These are phyloP conservation scores for Gossypium anomalum DNA, from an alignment of 345 rosid genomes.

Conservation along the genomic window DNA sequence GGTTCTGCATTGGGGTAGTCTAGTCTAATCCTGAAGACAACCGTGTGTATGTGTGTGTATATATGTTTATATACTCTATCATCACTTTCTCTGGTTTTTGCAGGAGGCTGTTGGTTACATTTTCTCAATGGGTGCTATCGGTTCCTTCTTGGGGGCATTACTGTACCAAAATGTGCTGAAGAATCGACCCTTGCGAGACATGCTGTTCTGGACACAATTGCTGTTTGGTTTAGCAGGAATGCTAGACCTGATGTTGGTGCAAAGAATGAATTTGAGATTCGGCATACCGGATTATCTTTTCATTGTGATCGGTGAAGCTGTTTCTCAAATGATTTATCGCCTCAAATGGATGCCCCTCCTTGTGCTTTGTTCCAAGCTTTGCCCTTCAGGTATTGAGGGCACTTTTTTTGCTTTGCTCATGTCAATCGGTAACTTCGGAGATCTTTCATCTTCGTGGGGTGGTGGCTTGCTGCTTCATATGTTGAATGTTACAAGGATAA, in stretches of 20 bases:
- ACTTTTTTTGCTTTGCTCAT: conserved; percentile 90
- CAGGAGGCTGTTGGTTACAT: conserved; percentile 90
- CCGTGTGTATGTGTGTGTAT: not conserved
- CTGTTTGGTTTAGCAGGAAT: conserved; percentile 73
- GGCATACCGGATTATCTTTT: conserved; percentile 76
- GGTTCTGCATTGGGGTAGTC: conserved; percentile 4
- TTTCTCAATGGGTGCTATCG: conserved; percentile 70
- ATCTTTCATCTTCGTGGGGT: conserved; percentile 70
- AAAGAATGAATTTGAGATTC: conserved; percentile 58
- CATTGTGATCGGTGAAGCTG: conserved; percentile 63
- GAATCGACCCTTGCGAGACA: conserved; percentile 58
- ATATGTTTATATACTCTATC: too few species aligned
- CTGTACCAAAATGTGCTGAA: conserved; percentile 71
- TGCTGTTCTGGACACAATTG: conserved; percentile 83
- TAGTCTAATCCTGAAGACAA: not conserved
- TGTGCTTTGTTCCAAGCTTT: conserved; percentile 79
- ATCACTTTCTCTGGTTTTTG: conserved; percentile 11
- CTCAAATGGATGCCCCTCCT: conserved; percentile 97
- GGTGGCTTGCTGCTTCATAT: conserved; percentile 78
- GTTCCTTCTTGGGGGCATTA: conserved; percentile 76
- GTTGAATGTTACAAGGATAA: conserved; percentile 56
- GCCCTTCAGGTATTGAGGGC: conserved; percentile 92
- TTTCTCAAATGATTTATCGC: conserved; percentile 56
- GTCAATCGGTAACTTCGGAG: conserved; percentile 82
- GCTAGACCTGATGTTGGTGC: conserved; percentile 77